These are phyloP conservation scores for Kokia cookei DNA, from an alignment of 441 rosid genomes.

Conservation along the genomic window DNA sequence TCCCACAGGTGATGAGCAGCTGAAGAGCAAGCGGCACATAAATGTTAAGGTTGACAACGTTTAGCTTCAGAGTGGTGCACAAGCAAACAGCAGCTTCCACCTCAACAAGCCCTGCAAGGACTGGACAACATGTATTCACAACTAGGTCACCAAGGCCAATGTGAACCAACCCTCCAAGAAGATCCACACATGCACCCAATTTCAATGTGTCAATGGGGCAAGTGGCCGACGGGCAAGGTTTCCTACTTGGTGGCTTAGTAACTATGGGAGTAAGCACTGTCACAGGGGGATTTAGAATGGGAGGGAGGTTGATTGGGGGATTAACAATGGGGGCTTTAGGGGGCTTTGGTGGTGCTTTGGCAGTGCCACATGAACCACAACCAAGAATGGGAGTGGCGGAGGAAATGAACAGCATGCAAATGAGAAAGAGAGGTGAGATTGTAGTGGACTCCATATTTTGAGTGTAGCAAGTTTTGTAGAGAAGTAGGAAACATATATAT, in stretches of 20 bases:
- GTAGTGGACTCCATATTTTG: conserved; percentile 34
- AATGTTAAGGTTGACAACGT: conserved; percentile 54
- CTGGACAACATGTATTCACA: conserved; percentile 58
- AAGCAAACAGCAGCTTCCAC: conserved; percentile 67
- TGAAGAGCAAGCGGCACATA: conserved; percentile 70
- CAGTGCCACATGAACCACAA: conserved; percentile 40
- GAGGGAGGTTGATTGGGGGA: conserved; percentile 14
- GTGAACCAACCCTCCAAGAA: conserved; percentile 70
- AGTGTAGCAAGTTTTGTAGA: conserved; percentile 17
- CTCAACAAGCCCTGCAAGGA: conserved; percentile 52
- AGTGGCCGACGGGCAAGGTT: conserved; percentile 34
- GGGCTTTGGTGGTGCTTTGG: conserved; percentile 20
- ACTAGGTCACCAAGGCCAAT: conserved; percentile 61
- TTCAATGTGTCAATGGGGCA: conserved; percentile 67
- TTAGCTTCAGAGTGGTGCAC: conserved; percentile 65
- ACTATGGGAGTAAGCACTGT: not conserved
- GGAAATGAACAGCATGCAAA: conserved; percentile 46
- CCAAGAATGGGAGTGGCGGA: conserved; percentile 36
- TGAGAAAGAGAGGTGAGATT: conserved; percentile 41
- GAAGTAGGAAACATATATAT: not conserved
- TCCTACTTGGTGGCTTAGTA: conserved; percentile 26
- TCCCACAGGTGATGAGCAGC: conserved; percentile 70
- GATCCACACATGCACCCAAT: conserved; percentile 70
- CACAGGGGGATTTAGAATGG: conserved; percentile 17
- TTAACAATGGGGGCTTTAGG: conserved; percentile 18